Conservation (phyloP, 371 early-diverging fungal species). For the Mortierella sp. region DNA sequence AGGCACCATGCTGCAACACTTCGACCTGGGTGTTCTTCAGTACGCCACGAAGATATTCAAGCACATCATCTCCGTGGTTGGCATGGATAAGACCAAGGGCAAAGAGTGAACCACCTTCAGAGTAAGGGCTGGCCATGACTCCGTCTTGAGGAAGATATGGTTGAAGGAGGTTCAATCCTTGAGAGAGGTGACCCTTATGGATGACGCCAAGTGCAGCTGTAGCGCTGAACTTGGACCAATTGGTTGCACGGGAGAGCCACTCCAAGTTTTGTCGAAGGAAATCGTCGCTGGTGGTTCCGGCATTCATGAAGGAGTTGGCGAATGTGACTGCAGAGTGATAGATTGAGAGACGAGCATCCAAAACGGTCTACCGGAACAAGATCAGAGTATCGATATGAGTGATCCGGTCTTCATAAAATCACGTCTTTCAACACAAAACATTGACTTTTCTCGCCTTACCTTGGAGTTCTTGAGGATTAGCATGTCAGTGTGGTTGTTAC, state of each 20-base stretch:
- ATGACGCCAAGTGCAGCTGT: slow-evolving; percentile 99
- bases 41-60: slow-evolving; percentile 84
- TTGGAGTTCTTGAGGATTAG: slow-evolving; percentile 93
- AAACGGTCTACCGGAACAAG: slow-evolving; percentile 62
- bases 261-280: slow-evolving; percentile 98
- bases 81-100: slow-evolving; percentile 98
- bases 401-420: too few species aligned
- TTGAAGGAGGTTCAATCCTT: slow-evolving; percentile 82
- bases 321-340: slow-evolving; percentile 97
- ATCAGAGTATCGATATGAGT: neutral
- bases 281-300: slow-evolving; percentile 98
- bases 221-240: slow-evolving; percentile 99
- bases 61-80: slow-evolving; percentile 86
- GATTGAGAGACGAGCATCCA: slow-evolving; percentile 92
- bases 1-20: slow-evolving; percentile 97
- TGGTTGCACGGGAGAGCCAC: slow-evolving; percentile 96
- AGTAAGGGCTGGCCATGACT: slow-evolving; percentile 84
- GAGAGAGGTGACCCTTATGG: slow-evolving; percentile 96
- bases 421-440: neutral
- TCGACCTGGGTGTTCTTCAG: slow-evolving; percentile 87
- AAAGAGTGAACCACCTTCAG: slow-evolving; percentile 98
- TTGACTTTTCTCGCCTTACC: slow-evolving; percentile 49
- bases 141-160: slow-evolving; percentile 97
- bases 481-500: slow-evolving; percentile 95
- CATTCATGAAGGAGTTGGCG: slow-evolving; percentile 98